phyloP scores from a whole-genome alignment of 441 rosid genomes.

The Syzygium syzygioides region DNA sequence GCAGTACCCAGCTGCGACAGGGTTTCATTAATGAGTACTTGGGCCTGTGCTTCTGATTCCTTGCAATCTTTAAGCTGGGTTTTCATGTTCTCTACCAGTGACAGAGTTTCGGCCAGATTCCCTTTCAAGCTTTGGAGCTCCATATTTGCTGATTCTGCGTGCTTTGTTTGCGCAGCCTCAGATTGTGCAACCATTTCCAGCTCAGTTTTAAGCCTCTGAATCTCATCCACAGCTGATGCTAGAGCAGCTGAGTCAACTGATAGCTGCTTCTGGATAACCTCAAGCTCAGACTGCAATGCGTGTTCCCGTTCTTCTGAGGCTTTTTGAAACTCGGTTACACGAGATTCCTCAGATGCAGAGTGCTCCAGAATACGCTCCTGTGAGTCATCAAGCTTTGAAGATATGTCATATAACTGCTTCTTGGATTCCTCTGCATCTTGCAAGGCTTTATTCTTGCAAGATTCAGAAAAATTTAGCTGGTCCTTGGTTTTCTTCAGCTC shows the following conservation, averaged over 20 bases:
- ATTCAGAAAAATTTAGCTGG: conserved; percentile 2
- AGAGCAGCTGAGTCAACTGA: conserved; percentile 1
- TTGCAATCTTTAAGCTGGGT: conserved; percentile 12
- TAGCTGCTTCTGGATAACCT: conserved; percentile 1
- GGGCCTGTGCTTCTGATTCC: conserved; percentile 12
- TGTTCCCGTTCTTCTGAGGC: background rate
- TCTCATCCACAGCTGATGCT: conserved; percentile 13
- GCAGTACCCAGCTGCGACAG: conserved; percentile 15
- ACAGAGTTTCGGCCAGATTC: conserved; percentile 4
- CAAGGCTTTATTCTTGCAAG: conserved; percentile 10
- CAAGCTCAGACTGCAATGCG: background rate
- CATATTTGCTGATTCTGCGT: background rate
- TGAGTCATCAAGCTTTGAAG: conserved; percentile 6
- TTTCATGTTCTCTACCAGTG: conserved; percentile 13
- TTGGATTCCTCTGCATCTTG: conserved; percentile 11
- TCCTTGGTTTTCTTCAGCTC: conserved; percentile 17
- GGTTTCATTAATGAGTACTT: conserved; percentile 7
- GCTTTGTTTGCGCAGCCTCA: conserved; percentile 4
- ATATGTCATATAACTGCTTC: background rate
- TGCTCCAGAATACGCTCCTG: background rate
- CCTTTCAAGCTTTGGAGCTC: conserved; percentile 13
- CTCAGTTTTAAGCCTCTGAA: conserved; percentile 13
- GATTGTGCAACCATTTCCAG: conserved; percentile 11
- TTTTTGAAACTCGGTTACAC: background rate
- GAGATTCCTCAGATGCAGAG: conserved; percentile 1